Base-by-base conservation (phyloP, 805 yeast genomes). In the Yarrowia sp. region DNA sequence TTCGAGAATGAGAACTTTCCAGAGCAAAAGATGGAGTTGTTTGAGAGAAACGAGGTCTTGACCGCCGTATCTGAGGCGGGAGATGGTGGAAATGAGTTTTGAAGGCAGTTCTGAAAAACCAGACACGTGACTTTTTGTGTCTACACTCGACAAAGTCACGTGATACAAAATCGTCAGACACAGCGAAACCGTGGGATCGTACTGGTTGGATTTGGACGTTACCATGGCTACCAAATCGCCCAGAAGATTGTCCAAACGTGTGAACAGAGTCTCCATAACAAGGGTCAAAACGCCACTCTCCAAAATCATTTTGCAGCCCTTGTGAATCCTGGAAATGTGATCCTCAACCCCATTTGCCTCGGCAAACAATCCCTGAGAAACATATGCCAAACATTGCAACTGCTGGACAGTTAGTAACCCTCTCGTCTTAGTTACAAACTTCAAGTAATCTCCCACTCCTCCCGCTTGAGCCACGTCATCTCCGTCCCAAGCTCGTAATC, bases 11-110 rank as follows among this genome's bases (percentile, higher is more conserved):
- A 59, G 22, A 9, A 35, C 41, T 42, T 59, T 59, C 65, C 65
- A 79, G 92, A 85, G 70, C 85, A 86, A 12, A 89, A 77, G 11
- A 77, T 63, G 42, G 75, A 73, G 15, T 86, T 74, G 71, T 88
- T 88, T 78, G 87, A 84, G 0, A 86, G 71, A 0, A 90, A 63
- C 48, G 40, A 48, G 32, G 40, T 49, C 50, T 14, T 46, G 56
- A 7, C 67, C 67, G 5, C 67, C 67, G 55, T 63, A 63, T 3
- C 67, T 14, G 40, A 63, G 15, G 3, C 48, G 19, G 2, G 67
- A 19, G 7, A 63, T 48, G 5, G 67, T 46, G 10, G 22, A 32
- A 12, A 63, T 63, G 36, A 63, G 56, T 15, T 52, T 49, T 5
- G 32, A 4, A 5, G 56, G 56, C 9, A 49, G 32, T 1, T 19